Percentiles rank a stretch among this genome's conserved stretches.
These are phyloP conservation scores for Talaromyces sp. DNA, from an alignment of 2,329 filamentous ascomycete genomes.

Conservation along the genomic window DNA sequence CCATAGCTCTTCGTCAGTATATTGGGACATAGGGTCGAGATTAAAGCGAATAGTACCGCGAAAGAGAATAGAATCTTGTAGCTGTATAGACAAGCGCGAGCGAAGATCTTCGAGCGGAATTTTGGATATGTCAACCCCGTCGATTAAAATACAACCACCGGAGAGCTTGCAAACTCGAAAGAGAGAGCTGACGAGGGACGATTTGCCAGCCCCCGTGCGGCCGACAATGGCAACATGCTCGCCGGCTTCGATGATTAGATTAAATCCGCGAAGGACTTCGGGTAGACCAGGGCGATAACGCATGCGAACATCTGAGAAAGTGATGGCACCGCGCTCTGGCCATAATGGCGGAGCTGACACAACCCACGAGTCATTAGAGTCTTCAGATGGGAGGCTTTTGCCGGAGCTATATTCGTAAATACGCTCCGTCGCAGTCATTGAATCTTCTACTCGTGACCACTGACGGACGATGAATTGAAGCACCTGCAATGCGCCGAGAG, in stretches of 20 bases:
- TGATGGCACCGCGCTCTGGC: constrained; percentile 70
- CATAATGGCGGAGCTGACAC: constrained; percentile 62
- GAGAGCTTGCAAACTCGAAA: constrained; percentile 73
- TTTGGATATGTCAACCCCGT: constrained; percentile 70
- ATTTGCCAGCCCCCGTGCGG: constrained; percentile 75
- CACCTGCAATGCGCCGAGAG: constrained; percentile 68
- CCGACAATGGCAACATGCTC: constrained; percentile 72
- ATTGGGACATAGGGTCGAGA: constrained; percentile 70
- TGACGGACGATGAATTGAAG: constrained; percentile 61
- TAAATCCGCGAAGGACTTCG: constrained; percentile 67
- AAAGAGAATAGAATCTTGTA: constrained; percentile 78
- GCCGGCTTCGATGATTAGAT: constrained; percentile 62
- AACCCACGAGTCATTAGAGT: background rate
- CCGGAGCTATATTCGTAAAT: constrained; percentile 70
- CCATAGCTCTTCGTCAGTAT: constrained; percentile 64
- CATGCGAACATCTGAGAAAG: constrained; percentile 69
- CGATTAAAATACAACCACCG: constrained; percentile 65
- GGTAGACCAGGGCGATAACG: constrained; percentile 68
- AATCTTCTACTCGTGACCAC: constrained; percentile 68
- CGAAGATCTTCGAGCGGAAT: constrained; percentile 68
- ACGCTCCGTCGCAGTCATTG: constrained; percentile 75
- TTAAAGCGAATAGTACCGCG: constrained; percentile 73
- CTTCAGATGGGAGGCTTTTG: constrained; percentile 42
- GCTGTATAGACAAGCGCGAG: constrained; percentile 72
- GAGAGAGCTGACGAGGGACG: constrained; percentile 68